A percentile compares a stretch with the other conserved stretches of the same genome.
Evolutionary conservation across 345 rosid species (phyloP).

Genomic region (Eucalyptus erythrocorys): DNA sequence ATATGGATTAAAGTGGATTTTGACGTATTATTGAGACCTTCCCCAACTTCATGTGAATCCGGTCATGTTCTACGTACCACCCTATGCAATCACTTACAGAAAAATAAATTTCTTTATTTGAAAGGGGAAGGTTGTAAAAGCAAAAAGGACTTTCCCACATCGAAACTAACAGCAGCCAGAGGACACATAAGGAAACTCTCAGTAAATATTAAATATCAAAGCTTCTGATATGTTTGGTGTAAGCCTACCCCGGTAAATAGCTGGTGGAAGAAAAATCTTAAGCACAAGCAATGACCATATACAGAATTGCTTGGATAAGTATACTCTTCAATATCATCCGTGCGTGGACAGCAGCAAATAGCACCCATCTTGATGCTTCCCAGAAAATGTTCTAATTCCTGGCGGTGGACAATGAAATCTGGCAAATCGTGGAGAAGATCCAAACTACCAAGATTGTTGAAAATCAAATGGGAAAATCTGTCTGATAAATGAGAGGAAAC

Average conservation of each 20-base stretch:
- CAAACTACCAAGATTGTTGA: neutral
- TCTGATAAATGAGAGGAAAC: neutral
- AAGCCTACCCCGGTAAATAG: slow-evolving; percentile 39
- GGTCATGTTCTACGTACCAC: neutral
- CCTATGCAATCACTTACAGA: neutral
- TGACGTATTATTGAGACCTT: neutral
- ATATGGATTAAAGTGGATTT: neutral
- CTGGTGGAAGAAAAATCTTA: slow-evolving; percentile 38
- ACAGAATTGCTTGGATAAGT: slow-evolving; percentile 27
- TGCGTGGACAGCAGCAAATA: slow-evolving; percentile 44
- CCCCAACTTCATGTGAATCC: neutral
- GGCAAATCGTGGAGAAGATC: neutral
- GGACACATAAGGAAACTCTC: neutral
- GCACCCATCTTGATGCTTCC: slow-evolving; percentile 24
- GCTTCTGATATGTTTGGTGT: neutral
- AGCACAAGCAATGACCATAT: slow-evolving; percentile 39
- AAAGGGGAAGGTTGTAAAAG: neutral
- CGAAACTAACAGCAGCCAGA: neutral
- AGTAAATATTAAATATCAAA: neutral
- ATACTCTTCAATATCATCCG: slow-evolving; percentile 47
- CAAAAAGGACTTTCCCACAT: neutral
- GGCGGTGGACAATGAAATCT: neutral
- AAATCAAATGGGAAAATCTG: neutral
- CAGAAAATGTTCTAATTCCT: neutral
- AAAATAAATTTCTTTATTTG: neutral